These are phyloP conservation scores for Quambalaria eucalypti DNA, from an alignment of 1,284 basidiomycete species.

Conservation along the genomic window DNA sequence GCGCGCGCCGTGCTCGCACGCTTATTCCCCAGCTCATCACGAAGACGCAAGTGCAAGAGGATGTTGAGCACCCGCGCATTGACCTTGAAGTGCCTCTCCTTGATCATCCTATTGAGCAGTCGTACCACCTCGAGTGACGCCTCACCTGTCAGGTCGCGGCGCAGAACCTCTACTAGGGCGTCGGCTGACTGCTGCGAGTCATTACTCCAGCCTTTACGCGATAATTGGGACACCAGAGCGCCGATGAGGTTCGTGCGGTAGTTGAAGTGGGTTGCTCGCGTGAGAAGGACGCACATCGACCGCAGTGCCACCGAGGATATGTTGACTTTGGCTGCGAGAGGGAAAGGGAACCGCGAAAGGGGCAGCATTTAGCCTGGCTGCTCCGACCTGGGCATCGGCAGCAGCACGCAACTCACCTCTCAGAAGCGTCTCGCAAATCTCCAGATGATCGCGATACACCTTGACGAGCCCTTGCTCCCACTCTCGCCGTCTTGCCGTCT, in stretches of 20 bases:
- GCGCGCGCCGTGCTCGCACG: slow-evolving; percentile 58
- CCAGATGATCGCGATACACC: slow-evolving; percentile 81
- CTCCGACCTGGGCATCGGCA: neutral
- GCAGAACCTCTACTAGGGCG: slow-evolving; percentile 71
- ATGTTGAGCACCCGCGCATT: slow-evolving; percentile 80
- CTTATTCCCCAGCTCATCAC: slow-evolving; percentile 68
- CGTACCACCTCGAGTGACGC: slow-evolving; percentile 82
- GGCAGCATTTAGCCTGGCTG: neutral
- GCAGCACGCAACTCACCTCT: slow-evolving; percentile 57
- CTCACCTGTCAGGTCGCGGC: slow-evolving; percentile 65
- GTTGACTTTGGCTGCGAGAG: neutral
- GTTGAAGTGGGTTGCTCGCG: slow-evolving; percentile 88
- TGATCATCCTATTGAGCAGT: slow-evolving; percentile 88
- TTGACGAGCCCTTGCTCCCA: slow-evolving; percentile 91
- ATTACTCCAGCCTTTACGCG: slow-evolving; percentile 54
- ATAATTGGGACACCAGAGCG: slow-evolving; percentile 72
- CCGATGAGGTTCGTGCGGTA: slow-evolving; percentile 88
- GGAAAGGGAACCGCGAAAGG: slow-evolving; percentile 5
- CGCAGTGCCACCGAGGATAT: slow-evolving; percentile 56
- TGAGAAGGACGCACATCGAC: slow-evolving; percentile 76
- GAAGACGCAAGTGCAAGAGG: slow-evolving; percentile 75
- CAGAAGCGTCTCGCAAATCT: slow-evolving; percentile 71
- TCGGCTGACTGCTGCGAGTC: slow-evolving; percentile 71
- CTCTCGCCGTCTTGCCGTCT: slow-evolving; percentile 79
- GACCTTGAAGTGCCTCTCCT: slow-evolving; percentile 80